Percentiles rank a stretch among this genome's conserved stretches.
These are phyloP conservation scores for Ascochyta koolunga DNA, from an alignment of 2,329 filamentous ascomycete species.

Conservation along the genomic window DNA sequence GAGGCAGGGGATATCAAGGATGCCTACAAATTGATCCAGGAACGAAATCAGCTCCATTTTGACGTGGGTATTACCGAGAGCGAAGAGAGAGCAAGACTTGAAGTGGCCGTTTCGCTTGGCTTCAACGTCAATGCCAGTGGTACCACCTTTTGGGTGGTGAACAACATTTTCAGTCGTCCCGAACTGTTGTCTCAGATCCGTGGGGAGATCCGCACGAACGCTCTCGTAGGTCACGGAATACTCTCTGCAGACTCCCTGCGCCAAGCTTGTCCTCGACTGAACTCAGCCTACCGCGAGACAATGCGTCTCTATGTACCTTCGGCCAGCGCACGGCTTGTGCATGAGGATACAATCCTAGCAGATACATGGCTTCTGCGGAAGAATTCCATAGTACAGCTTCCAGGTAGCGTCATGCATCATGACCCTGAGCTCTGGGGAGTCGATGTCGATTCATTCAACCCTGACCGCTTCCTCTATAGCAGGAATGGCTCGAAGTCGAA, in stretches of 20 bases:
- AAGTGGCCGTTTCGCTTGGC: conserved; percentile 40
- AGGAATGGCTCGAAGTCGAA: conserved; percentile 24
- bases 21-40: conserved; percentile 30
- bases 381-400: conserved; percentile 53
- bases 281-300: conserved; percentile 55
- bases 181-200: conserved; percentile 49
- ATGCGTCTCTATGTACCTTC: conserved; percentile 52
- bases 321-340: conserved; percentile 50
- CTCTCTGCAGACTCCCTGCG: conserved; percentile 51
- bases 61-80: conserved; percentile 22
- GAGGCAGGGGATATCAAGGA: conserved; percentile 28
- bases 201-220: conserved; percentile 45
- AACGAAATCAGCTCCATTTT: conserved; percentile 27
- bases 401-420: conserved; percentile 52
- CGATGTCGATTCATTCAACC: conserved; percentile 51
- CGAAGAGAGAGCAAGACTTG: conserved; percentile 26
- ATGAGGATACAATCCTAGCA: conserved; percentile 51
- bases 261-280: conserved; percentile 51
- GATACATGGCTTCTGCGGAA: conserved; percentile 54
- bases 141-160: conserved; percentile 55
- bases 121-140: conserved; percentile 53
- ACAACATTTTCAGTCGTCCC: conserved; percentile 52
- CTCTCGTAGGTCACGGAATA: conserved; percentile 20
- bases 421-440: conserved; percentile 53
- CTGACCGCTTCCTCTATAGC: conserved; percentile 49